Evolutionary conservation across 306 rosid species (phyloP), one percentile per base, ranked within the genome.

Genomic region (Pachyrhizus erosus): DNA sequence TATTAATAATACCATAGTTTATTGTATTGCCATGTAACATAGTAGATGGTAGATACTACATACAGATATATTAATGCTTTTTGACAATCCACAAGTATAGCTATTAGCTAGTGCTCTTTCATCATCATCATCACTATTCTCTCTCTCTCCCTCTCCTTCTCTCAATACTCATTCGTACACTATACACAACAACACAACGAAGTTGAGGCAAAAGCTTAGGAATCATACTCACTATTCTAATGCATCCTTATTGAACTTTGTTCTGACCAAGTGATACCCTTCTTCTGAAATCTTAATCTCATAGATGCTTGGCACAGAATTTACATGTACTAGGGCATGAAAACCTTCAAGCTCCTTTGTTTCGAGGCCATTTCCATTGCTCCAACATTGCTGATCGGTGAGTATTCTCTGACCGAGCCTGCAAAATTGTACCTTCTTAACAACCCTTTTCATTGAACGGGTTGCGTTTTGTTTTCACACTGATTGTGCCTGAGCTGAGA

Each of bases 241-340:
- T 81, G 86, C 85, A 68, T 71, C 52, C 76, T 10, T 79, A 61
- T 70, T 45, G 49, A 65, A 24, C 81, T 84, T 86, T 67, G 60
- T 46, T 82, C 66, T 78, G 58, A 83, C 74, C 46, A 46, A 86
- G 84, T 73, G 81, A 69, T 42, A 76, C 70, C 65, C 33, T 71
- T 58, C 70, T 73, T 77, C 49, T 58, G 54, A 43, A 88, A 86
- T 80, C 90, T 70, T 65, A 78, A 83, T 84, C 87, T 74, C 14
- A 11, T 75, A 27, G 61, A 87, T 84, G 89, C 77, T 87, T 93
- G 89, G 66, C 12, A 51, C 70, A n/a, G 62, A 85, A 83, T 74
- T 75, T 78, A 9, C 79, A 73, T 84, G 86, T 64, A 68, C 84
- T 94, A 92, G 98, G 97, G 97, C 93, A 92, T 94, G 93, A 92